phyloP scores from a whole-genome alignment of 1,139 yeast genomes.

The Debaryomyces psychrophilus region DNA sequence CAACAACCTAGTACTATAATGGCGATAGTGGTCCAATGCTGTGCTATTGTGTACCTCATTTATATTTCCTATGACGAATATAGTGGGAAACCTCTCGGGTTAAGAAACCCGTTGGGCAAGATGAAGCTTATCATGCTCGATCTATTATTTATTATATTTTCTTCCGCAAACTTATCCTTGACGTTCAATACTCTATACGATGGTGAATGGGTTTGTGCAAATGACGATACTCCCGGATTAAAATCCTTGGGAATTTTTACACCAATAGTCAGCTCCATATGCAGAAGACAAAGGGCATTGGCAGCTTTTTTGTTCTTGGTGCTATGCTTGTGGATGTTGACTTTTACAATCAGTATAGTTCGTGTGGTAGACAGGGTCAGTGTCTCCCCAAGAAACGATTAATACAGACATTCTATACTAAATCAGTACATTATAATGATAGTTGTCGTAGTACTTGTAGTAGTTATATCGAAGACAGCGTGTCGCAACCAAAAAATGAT shows the following conservation, averaged over 20 bases:
- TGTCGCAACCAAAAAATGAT: not conserved
- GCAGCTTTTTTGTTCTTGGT: conserved; percentile 79
- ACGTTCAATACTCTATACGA: conserved; percentile 85
- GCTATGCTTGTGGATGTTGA: conserved; percentile 78
- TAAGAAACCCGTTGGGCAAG: conserved; percentile 81
- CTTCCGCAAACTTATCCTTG: conserved; percentile 86
- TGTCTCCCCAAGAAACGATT: conserved; percentile 18
- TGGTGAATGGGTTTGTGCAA: conserved; percentile 76
- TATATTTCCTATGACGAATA: conserved; percentile 92
- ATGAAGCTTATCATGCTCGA: conserved; percentile 79
- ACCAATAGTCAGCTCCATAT: conserved; percentile 52
- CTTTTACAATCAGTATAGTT: conserved; percentile 80
- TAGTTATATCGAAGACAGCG: not conserved
- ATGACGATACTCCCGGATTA: conserved; percentile 25
- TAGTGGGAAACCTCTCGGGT: conserved; percentile 86
- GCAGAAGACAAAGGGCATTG: conserved; percentile 78
- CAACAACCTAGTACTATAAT: conserved; percentile 91
- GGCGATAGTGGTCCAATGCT: conserved; percentile 84
- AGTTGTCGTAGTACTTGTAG: not conserved
- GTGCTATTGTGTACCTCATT: conserved; percentile 74
- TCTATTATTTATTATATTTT: conserved; percentile 82
- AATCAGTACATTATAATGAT: not conserved
- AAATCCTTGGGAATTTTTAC: conserved; percentile 26
- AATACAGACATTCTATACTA: not conserved
- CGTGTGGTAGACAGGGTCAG: conserved; percentile 78